Evolutionary conservation across 129 eudicot species (phyloP).

Genomic region (Lactuca sativa): DNA sequence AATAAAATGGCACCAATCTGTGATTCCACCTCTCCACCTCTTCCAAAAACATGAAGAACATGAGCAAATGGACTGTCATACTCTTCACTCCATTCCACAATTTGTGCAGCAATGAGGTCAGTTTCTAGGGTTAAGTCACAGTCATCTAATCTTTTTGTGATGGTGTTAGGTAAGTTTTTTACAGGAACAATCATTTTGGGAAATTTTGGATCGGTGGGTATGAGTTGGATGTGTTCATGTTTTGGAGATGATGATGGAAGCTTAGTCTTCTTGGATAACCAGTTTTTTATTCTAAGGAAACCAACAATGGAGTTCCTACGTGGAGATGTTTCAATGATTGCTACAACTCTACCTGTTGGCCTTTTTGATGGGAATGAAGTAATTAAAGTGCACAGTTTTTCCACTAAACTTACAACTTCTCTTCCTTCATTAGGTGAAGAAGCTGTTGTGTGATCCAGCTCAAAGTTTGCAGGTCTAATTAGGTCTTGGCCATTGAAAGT

Average conservation of each 20-base stretch:
- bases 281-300: conserved; percentile 59
- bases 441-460: conserved; percentile 20
- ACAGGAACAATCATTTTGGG: conserved; percentile 74
- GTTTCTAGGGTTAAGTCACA: conserved; percentile 62
- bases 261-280: conserved; percentile 50
- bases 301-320: conserved; percentile 73
- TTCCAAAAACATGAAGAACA: conserved; percentile 59
- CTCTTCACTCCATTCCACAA: conserved; percentile 77
- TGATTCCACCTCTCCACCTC: conserved; percentile 67
- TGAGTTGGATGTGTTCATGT: conserved; percentile 47
- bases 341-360: conserved; percentile 89
- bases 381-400: conserved; percentile 45
- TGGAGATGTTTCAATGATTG: conserved; percentile 64
- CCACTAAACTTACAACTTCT: conserved; percentile 40
- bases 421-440: conserved; percentile 27
- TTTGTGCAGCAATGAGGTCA: conserved; percentile 75
- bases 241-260: conserved; percentile 29
- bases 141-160: conserved; percentile 57
- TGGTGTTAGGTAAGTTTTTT: conserved; percentile 53
- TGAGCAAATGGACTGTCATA: conserved; percentile 54
- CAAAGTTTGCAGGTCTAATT: conserved; percentile 26
- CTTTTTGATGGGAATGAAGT: conserved; percentile 60
- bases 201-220: conserved; percentile 66
- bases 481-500: conserved; percentile 22
- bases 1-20: conserved; percentile 81